These are phyloP conservation scores for Kluyveromyces marxianus DNA, from an alignment of 1,139 yeast species.

Conservation along the genomic window DNA sequence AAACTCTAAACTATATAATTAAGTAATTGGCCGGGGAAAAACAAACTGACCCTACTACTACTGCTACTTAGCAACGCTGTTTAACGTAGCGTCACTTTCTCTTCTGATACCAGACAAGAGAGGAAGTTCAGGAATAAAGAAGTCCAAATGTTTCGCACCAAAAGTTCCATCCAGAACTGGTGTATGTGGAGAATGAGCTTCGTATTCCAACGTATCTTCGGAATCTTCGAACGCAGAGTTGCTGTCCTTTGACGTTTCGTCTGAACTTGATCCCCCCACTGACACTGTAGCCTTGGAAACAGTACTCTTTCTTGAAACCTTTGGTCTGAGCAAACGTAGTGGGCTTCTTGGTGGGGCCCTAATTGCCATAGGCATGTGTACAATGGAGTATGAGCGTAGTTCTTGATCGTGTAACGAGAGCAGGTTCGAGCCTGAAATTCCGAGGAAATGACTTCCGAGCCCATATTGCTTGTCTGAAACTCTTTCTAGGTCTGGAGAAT, in stretches of 20 bases:
- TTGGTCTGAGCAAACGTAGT: constrained; percentile 1
- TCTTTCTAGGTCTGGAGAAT: constrained; percentile 6
- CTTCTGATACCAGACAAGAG: constrained; percentile 6
- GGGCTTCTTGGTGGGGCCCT: constrained; percentile 8
- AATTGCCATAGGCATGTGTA: constrained; percentile 11
- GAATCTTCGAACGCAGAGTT: constrained; percentile 6
- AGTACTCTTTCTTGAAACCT: no score
- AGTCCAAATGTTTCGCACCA: neutral
- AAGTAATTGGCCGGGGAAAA: no score
- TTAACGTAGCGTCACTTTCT: constrained; percentile 1
- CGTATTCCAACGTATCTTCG: constrained; percentile 9
- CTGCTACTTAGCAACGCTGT: no score
- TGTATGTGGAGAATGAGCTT: constrained; percentile 6
- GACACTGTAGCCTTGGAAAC: no score
- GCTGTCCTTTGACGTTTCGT: neutral
- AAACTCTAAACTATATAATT: no score
- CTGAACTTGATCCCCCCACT: neutral
- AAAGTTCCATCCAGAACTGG: neutral
- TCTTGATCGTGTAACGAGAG: constrained; percentile 17
- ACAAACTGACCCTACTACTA: no score
- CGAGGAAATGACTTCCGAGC: constrained; percentile 1
- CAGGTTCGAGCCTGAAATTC: neutral
- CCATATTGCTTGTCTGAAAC: neutral
- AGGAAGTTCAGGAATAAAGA: neutral
- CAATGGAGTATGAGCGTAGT: constrained; percentile 13